phyloP scores from a whole-genome alignment of 768 basidiomycete genomes.

The Amanita molliuscula region DNA sequence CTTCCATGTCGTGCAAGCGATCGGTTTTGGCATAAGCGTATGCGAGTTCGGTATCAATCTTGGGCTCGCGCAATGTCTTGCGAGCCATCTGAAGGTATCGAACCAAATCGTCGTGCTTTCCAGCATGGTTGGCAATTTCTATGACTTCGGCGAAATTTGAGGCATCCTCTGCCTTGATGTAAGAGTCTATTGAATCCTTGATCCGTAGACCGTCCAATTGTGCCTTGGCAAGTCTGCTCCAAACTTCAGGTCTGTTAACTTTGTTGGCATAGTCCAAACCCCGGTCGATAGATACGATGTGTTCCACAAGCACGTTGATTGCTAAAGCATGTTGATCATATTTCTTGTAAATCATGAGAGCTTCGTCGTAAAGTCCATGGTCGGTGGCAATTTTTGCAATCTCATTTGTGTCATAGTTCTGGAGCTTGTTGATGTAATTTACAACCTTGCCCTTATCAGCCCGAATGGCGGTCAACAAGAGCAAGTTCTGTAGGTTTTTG shows the following conservation, averaged over 20 bases:
- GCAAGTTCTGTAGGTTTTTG: constrained; percentile 88
- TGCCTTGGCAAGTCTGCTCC: constrained; percentile 97
- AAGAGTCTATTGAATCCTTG: constrained; percentile 97
- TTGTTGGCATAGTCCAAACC: constrained; percentile 94
- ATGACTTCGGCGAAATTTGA: constrained; percentile 92
- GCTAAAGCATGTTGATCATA: constrained; percentile 92
- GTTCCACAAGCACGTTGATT: constrained; percentile 96
- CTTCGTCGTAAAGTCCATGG: constrained; percentile 92
- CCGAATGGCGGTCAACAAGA: constrained; percentile 91
- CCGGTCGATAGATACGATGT: constrained; percentile 95
- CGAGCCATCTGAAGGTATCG: constrained; percentile 98
- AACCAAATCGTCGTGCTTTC: constrained; percentile 91
- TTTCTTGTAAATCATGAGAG: constrained; percentile 96
- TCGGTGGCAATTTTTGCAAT: constrained; percentile 97
- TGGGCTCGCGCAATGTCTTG: constrained; percentile 92
- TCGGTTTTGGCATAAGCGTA: constrained; percentile 97
- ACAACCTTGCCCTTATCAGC: constrained; percentile 99
- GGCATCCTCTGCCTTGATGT: constrained; percentile 95
- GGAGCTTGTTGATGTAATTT: constrained; percentile 93
- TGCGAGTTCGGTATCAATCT: constrained; percentile 95
- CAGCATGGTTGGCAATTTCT: constrained; percentile 91
- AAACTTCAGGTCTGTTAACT: constrained; percentile 93
- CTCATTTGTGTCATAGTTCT: constrained; percentile 89
- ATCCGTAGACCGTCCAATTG: constrained; percentile 97
- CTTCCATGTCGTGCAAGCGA: constrained; percentile 98